Base-by-base conservation (phyloP, 169 alveolate genomes). In the Plasmodium adleri region DNA sequence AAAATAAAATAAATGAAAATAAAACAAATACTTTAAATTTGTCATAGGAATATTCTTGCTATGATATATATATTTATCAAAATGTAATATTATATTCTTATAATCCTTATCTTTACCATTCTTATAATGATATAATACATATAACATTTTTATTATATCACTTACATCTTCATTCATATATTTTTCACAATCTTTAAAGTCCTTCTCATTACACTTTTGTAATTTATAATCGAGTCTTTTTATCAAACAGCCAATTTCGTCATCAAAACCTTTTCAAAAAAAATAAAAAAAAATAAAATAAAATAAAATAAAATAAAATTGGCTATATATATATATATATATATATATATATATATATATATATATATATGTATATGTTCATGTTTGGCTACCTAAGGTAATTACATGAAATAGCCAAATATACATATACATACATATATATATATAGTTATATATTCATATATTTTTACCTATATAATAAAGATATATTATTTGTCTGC, bases 101-200 rank as follows among this genome's bases (percentile, higher is more conserved):
- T 70, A 83, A 54, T 54, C 56, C 7, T 70, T 47, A 24, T 68
- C 45, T 26, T 50, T 83, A 39, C 47, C 47, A 10, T 58, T 68
- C 8, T 56, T 9, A 22, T 20, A 22, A 43, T 83, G 20, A 72
- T 83, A 71, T 59, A 83, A 72, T 9, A 83, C 76, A 20, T 83
- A 83, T 32, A 83, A 49, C 91, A 83, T 83, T 68, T 83, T 83
- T 9, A 83, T 83, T 43, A 83, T 73, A 58, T 83, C 91, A 26
- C 64, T 62, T 17, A 71, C 47, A 32, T 83, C 85, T 71, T 83
- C 91, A 15, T 83, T 83, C 39, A 83, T 32, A 17, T 68, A 39
- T 13, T 72, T 62, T 47, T 67, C 74, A 20, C 91, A 68, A 17
- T 71, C 86, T 2, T 2, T 28, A 54, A 54, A 83, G 49, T 67